Evolutionary conservation across 352 stramenopile species (phyloP).

Genomic region (Globisporangium irregulare): DNA sequence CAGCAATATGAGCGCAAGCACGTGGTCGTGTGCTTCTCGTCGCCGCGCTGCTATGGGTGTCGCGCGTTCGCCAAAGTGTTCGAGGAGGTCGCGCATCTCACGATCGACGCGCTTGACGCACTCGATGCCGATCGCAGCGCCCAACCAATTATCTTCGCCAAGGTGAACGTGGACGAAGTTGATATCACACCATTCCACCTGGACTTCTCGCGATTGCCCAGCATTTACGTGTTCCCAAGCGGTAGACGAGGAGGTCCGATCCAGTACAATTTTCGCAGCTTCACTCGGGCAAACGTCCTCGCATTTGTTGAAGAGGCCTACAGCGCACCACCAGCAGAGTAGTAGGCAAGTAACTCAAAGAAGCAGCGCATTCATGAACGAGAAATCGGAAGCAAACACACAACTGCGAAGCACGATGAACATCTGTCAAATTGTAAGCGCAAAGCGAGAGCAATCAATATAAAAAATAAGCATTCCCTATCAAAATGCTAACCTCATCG

Average conservation of each 20-base stretch:
- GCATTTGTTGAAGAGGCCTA: conserved; percentile 11
- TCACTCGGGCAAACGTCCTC: conserved; percentile 9
- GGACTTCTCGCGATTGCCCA: conserved; percentile 10
- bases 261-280: conserved; percentile 2
- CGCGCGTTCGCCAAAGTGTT: conserved; percentile 18
- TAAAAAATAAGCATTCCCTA: conserved; percentile 15
- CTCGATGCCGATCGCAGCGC: too few species aligned
- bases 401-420: neutral
- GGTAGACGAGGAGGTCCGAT: neutral
- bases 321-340: neutral
- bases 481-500: conserved; percentile 13
- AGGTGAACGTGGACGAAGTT: conserved; percentile 22
- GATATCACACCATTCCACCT: conserved; percentile 10
- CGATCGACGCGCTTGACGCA: neutral
- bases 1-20: conserved; percentile 3
- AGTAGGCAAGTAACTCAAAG: neutral
- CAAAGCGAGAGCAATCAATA: conserved; percentile 13
- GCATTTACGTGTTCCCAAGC: conserved; percentile 14
- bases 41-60: conserved; percentile 21
- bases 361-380: too few species aligned
- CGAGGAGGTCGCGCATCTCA: conserved; percentile 12
- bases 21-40: conserved; percentile 22
- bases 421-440: neutral
- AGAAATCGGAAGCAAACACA: neutral
- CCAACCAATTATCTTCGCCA: conserved; percentile 11